Conservation (phyloP, 1,284 basidiomycete genomes). For the Ceratobasidium sp. region DNA sequence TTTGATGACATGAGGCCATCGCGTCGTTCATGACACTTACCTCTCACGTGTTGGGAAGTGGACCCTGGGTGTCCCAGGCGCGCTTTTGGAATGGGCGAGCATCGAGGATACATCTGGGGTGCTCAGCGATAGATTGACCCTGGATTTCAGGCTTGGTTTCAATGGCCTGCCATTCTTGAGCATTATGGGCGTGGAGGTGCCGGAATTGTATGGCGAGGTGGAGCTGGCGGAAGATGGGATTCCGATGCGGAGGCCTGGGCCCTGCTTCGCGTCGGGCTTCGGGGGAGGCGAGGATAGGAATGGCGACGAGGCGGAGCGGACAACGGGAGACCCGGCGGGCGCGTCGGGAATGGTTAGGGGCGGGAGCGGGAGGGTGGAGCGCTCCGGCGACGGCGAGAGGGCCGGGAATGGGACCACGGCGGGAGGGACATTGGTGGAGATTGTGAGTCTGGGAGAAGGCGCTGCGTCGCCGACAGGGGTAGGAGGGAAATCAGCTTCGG, state of each 20-base stretch:
- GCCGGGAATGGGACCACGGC: slow-evolving; percentile 38
- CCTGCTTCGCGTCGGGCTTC: background rate
- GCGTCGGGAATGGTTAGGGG: slow-evolving; percentile 19
- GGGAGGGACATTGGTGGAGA: slow-evolving; percentile 17
- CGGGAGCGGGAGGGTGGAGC: background rate
- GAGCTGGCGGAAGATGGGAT: slow-evolving; percentile 19
- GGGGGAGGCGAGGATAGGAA: slow-evolving; percentile 12
- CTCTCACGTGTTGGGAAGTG: slow-evolving; percentile 36
- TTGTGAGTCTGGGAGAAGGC: slow-evolving; percentile 11
- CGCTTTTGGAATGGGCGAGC: slow-evolving; percentile 38
- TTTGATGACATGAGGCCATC: slow-evolving; percentile 2
- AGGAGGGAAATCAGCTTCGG: slow-evolving; percentile 24
- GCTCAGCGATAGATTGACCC: slow-evolving; percentile 34
- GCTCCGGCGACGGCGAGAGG: slow-evolving; percentile 10
- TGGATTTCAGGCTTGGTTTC: slow-evolving; percentile 38
- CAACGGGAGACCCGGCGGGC: background rate
- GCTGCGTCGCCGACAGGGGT: slow-evolving; percentile 13
- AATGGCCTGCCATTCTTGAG: slow-evolving; percentile 37
- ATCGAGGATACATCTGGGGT: slow-evolving; percentile 28
- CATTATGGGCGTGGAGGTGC: slow-evolving; percentile 15
- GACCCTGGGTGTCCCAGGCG: slow-evolving; percentile 27
- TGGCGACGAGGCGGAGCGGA: slow-evolving; percentile 24
- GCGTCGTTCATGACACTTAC: slow-evolving; percentile 21
- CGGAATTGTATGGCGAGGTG: slow-evolving; percentile 12
- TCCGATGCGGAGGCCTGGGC: no score